Evolutionary conservation across 2,329 filamentous ascomycete genomes (phyloP), one percentile per base, ranked within the genome.

Genomic region (Alternaria sp.): DNA sequence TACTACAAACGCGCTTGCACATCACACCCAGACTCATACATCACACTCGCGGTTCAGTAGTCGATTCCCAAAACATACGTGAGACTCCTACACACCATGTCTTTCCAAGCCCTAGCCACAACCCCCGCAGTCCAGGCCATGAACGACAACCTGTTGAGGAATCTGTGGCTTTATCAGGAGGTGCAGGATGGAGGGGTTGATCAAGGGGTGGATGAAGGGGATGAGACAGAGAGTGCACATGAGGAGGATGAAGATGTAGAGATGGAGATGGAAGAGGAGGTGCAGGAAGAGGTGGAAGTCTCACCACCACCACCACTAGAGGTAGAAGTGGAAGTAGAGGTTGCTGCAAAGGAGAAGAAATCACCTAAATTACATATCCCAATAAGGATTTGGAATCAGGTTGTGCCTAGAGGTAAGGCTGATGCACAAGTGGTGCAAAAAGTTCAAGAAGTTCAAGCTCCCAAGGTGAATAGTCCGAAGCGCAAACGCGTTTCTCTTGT

Each of bases 121-220:
- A 53, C 28, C 18, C 49, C 49, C 9, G 1, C 9, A 1, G 3
- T 53, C 2, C 14, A 33, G 4, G 15, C 20, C 5, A 37, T 53
- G 49, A 12, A 41, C 5, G 8, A 8, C 4, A 37, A 41, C 14
- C n/a, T 41, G 8, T 8, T 14, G 8, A 21, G 49, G 18, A 51
- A 33, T 5, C 5, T 33, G 9, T 6, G 6, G n/a, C 2, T 6
- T 28, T 18, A 11, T 7, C 25, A 12, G 9, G 23, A 21, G 45
- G 1, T n/a, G 15, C 15, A 26, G 6, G 25, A 14, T n/a, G 5
- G 15, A 41, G 9, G 9, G 4, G 9, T 18, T 5, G 9, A 41
- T 18, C 2, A 2, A 18, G n/a, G 1, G 8, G n/a, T 10, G 1
- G 37, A 41, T 18, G 2, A 41, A 18, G n/a, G 18, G 0, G 25